These are phyloP conservation scores for Pseudonectria buxi DNA, from an alignment of 2,329 filamentous ascomycete genomes.

Conservation along the genomic window DNA sequence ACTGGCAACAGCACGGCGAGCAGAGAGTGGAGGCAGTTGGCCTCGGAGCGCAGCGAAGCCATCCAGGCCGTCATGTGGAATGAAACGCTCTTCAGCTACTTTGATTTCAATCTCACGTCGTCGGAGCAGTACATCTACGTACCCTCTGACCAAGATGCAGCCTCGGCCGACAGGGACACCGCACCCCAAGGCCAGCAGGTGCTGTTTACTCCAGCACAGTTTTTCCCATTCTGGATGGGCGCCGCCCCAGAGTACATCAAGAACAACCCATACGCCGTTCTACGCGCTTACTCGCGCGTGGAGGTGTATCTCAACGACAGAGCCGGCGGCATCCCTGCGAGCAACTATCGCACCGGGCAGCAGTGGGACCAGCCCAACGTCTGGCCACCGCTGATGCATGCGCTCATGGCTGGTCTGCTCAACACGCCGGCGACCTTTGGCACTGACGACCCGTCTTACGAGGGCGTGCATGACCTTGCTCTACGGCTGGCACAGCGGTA, in stretches of 20 bases:
- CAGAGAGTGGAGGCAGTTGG: conserved; percentile 41
- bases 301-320: conserved; percentile 43
- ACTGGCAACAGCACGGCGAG: conserved; percentile 46
- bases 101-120: conserved; percentile 62
- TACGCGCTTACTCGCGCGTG: conserved; percentile 47
- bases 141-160: conserved; percentile 38
- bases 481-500: conserved; percentile 57
- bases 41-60: conserved; percentile 48
- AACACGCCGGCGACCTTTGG: conserved; percentile 53
- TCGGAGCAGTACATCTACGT: conserved; percentile 48
- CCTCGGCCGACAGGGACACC: conserved; percentile 21
- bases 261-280: conserved; percentile 52
- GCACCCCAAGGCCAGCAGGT: conserved; percentile 51
- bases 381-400: conserved; percentile 61
- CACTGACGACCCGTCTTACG: conserved; percentile 45
- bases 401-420: conserved; percentile 55
- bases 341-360: conserved; percentile 54
- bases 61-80: conserved; percentile 63
- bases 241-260: conserved; percentile 52
- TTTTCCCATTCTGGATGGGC: conserved; percentile 64
- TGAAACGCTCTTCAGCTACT: conserved; percentile 54
- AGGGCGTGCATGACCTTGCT: conserved; percentile 48
- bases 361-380: conserved; percentile 68
- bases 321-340: conserved; percentile 54
- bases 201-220: conserved; percentile 51